Percentiles rank a stretch among this genome's conserved stretches.
Evolutionary conservation across 129 eudicot species (phyloP).

Genomic region (Helichrysum umbraculigerum): DNA sequence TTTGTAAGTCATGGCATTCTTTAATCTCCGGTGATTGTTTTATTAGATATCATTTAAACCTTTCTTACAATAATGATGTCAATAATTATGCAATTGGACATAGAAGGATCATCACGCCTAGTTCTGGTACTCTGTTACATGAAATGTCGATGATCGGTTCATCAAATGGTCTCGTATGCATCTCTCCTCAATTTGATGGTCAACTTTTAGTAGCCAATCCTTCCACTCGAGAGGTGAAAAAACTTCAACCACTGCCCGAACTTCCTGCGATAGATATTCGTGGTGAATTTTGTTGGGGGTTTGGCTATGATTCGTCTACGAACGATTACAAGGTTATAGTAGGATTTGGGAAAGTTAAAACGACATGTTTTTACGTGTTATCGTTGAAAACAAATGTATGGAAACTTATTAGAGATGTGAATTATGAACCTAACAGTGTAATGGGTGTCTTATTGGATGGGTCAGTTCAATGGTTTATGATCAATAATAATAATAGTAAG

Average conservation of each 20-base stretch:
- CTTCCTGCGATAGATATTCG: background rate
- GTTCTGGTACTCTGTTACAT: background rate
- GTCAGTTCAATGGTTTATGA: background rate
- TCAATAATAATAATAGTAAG: background rate
- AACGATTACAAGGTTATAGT: slow-evolving; percentile 7
- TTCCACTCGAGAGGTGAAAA: background rate
- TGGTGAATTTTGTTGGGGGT: background rate
- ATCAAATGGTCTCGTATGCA: slow-evolving; percentile 11
- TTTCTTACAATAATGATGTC: background rate
- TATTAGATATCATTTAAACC: background rate
- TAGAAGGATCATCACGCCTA: background rate
- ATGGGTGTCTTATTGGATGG: background rate
- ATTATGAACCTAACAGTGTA: background rate
- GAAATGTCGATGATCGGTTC: background rate
- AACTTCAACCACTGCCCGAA: background rate
- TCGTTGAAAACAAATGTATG: background rate
- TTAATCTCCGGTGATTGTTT: background rate
- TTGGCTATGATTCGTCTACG: slow-evolving; percentile 15
- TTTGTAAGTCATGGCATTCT: background rate
- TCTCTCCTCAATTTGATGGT: background rate
- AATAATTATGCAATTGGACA: background rate
- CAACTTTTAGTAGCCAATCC: slow-evolving; percentile 7
- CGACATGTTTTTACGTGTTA: background rate
- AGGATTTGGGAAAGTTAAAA: background rate
- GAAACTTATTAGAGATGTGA: background rate